A percentile compares a stretch with the other conserved stretches of the same genome.
Conservation (phyloP, 768 basidiomycete species). For the Filobasidium floriforme region DNA sequence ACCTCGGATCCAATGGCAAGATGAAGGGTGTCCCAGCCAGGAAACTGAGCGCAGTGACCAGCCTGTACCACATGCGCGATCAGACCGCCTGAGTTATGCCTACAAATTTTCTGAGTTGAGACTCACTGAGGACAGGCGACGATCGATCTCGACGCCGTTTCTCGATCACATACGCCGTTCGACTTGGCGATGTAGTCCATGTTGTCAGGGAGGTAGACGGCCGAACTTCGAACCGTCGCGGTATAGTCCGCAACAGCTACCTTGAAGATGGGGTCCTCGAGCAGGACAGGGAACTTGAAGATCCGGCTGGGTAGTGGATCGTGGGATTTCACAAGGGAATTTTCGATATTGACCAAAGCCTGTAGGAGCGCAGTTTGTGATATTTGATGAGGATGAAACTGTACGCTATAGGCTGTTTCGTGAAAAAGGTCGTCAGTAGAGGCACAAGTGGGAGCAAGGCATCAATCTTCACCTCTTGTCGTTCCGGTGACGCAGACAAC, state of each 20-base stretch:
- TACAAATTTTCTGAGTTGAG: not conserved
- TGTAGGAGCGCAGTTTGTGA: conserved; percentile 50
- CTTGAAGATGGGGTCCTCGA: conserved; percentile 56
- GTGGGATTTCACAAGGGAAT: conserved; percentile 46
- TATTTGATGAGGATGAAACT: conserved; percentile 50
- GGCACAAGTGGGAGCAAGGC: not conserved
- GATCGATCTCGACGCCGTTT: conserved; percentile 49
- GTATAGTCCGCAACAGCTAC: conserved; percentile 56
- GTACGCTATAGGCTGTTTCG: conserved; percentile 46
- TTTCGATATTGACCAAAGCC: conserved; percentile 47
- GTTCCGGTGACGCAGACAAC: conserved; percentile 57
- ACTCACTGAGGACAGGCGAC: conserved; percentile 52
- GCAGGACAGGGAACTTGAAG: conserved; percentile 57
- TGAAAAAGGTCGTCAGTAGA: not conserved
- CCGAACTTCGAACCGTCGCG: conserved; percentile 53
- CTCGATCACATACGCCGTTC: conserved; percentile 52
- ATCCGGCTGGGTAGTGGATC: conserved; percentile 53
- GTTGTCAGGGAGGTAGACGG: conserved; percentile 63
- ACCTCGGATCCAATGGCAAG: conserved; percentile 48
- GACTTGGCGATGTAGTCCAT: conserved; percentile 60
- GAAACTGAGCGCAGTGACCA: conserved; percentile 60
- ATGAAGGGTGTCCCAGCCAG: conserved; percentile 59
- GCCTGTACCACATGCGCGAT: conserved; percentile 20
- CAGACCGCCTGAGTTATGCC: not conserved
- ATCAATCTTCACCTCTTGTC: conserved; percentile 51